A percentile compares a stretch with the other conserved stretches of the same genome.
phyloP scores from a whole-genome alignment of 2,329 filamentous ascomycete genomes.

The Colletotrichum lini region DNA sequence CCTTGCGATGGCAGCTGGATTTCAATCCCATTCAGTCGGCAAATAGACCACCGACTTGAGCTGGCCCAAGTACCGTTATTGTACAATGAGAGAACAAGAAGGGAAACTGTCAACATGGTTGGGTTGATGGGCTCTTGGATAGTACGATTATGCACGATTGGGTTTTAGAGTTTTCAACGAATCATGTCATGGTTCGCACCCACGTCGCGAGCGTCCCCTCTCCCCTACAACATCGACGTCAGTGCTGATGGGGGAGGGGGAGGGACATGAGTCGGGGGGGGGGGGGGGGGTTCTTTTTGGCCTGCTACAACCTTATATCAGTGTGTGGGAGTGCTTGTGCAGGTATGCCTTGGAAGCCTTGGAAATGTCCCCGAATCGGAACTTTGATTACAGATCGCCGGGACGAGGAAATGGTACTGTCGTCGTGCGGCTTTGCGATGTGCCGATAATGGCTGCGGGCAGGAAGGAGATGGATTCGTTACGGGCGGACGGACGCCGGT shows the following conservation, averaged over 20 bases:
- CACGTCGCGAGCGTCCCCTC: neutral
- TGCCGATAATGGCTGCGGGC: constrained; percentile 5
- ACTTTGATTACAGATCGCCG: neutral
- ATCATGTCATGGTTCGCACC: neutral
- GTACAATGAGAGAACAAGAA: neutral
- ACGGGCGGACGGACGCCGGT: neutral
- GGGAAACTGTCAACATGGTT: neutral
- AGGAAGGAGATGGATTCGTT: neutral
- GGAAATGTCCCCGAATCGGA: neutral
- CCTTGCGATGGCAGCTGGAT: neutral
- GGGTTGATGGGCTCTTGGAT: too few relatives aligned
- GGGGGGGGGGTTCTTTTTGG: too few relatives aligned
- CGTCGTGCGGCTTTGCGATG: neutral
- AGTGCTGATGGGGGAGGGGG: neutral
- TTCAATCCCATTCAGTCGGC: neutral
- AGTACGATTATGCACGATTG: neutral
- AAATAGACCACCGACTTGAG: neutral
- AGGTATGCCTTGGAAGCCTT: neutral
- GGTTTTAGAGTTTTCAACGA: neutral
- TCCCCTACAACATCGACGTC: neutral
- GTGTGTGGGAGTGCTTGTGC: too few relatives aligned
- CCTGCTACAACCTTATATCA: constrained; percentile 9
- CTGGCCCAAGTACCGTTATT: neutral
- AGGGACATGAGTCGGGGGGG: constrained; percentile 13
- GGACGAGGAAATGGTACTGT: neutral